Percentiles rank a stretch among this genome's conserved stretches.
phyloP scores from a whole-genome alignment of 2,329 filamentous ascomycete species.

The Cryphonectria japonica region DNA sequence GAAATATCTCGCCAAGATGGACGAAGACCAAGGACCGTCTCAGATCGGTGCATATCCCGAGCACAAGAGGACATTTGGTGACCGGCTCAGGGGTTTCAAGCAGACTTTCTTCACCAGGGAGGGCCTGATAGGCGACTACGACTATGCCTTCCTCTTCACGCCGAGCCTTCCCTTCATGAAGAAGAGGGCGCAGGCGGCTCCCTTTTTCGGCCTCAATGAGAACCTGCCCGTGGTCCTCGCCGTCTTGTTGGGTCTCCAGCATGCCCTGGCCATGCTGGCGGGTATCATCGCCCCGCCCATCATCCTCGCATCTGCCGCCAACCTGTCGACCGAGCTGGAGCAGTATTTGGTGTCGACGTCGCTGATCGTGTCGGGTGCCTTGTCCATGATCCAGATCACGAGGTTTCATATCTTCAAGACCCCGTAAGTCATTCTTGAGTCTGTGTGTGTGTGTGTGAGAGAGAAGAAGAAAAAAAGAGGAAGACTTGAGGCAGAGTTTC shows the following conservation, averaged over 20 bases:
- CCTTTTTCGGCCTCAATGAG: constrained; percentile 85
- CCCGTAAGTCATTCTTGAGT: constrained; percentile 42
- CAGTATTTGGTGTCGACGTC: constrained; percentile 81
- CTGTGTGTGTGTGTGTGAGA: no score
- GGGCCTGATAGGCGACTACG: constrained; percentile 82
- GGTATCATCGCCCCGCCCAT: constrained; percentile 79
- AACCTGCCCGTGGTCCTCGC: constrained; percentile 75
- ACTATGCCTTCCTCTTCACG: constrained; percentile 87
- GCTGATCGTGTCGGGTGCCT: constrained; percentile 76
- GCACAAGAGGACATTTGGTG: constrained; percentile 40
- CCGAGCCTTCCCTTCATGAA: constrained; percentile 84
- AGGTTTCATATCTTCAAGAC: constrained; percentile 74
- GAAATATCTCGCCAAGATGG: constrained; percentile 45
- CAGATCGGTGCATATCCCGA: constrained; percentile 49
- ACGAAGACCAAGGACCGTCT: constrained; percentile 59
- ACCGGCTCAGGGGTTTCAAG: constrained; percentile 39
- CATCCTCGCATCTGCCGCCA: constrained; percentile 67
- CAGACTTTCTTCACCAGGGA: constrained; percentile 61
- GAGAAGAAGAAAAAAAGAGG: background rate
- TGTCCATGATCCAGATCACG: constrained; percentile 78
- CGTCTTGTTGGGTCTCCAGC: constrained; percentile 76
- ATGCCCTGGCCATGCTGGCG: constrained; percentile 76
- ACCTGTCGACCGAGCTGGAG: constrained; percentile 62
- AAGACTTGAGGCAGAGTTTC: no score
- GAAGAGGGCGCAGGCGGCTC: constrained; percentile 60